Base-by-base conservation (phyloP, 495 filamentous ascomycete species). In the Penicillium daleae region DNA sequence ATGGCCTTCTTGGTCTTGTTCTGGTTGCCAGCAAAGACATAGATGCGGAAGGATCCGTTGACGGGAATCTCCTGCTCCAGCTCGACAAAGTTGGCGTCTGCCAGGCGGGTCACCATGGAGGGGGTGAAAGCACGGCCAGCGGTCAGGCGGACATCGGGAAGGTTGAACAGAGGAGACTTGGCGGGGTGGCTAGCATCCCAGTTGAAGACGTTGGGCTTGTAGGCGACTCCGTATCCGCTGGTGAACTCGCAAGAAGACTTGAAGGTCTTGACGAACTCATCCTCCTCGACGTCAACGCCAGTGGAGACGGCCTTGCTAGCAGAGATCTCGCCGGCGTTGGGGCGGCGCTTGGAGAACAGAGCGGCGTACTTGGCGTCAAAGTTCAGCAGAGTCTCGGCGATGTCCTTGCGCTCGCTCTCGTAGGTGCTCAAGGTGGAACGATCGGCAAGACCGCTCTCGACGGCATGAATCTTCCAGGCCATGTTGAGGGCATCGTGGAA, bases 1-100 rank as follows among this genome's bases (percentile, higher is more conserved):
- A 96, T 76, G 4, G 92, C 90, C 57, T 77, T 79, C 59, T 78
- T 74, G 19, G 85, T 89, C 55, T 76, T 74, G 12, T 74, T 64
- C 58, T 88, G 90, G 32, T 83, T 84, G 60, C 92, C 92, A 44
- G 86, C 91, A 67, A 96, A 95, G 63, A 97, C 70, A 69, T 91
- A 96, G 68, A 97, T 83, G 33, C 92, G 85, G 83, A 92, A 96
- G 10, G 92, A 87, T 58, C 92, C 92, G 75, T 96, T 96, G 55
- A 91, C 80, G 0, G 92, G 92, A 54, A 96, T 82, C 62, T 93
- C 91, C 74, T 97, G 92, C 76, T 96, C 92, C 40, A 96, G 78
- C 66, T 95, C 89, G 15, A 94, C 91, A 26, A 90, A 84, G 78
- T 95, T 96, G 68, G 91, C 87, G 70, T 97, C 92, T 4, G 88